These are phyloP conservation scores for Mastigamoeba balamuthi DNA, from an alignment of 78 protist genomes.

Conservation along the genomic window DNA sequence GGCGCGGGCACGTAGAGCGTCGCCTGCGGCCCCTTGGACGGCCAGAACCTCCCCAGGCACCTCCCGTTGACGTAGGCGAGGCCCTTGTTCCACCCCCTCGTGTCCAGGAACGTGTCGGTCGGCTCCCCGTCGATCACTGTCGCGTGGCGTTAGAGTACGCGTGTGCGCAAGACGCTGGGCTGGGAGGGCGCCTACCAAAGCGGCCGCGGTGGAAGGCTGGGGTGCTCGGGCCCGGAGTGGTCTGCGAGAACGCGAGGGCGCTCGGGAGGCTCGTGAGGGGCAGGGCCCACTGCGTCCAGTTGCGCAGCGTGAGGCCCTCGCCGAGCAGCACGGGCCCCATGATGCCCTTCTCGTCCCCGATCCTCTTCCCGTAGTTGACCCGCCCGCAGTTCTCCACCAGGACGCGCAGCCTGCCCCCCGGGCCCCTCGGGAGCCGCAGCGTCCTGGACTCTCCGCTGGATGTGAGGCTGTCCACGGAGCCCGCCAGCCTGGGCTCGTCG, in stretches of 20 bases:
- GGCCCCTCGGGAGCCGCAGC: not conserved
- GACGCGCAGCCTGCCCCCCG: not conserved
- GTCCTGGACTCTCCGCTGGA: no score
- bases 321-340: not conserved
- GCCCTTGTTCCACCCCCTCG: not conserved
- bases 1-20: not conserved
- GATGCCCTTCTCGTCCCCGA: not conserved
- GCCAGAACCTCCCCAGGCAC: slow-evolving; percentile 5
- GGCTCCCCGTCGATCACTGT: not conserved
- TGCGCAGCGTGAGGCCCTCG: not conserved
- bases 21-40: not conserved
- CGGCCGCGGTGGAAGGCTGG: not conserved
- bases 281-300: not conserved
- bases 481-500: no score
- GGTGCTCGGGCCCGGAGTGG: not conserved
- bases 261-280: not conserved
- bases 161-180: no score
- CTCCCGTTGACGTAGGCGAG: not conserved
- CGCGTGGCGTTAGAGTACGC: not conserved
- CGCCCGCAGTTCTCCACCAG: not conserved
- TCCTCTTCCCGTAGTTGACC: not conserved
- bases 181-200: not conserved
- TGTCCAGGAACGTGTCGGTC: not conserved
- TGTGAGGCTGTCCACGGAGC: no score
- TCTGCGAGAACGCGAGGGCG: not conserved